Base-by-base conservation (phyloP, 2,329 filamentous ascomycete species). In the Diaporthe vexans region DNA sequence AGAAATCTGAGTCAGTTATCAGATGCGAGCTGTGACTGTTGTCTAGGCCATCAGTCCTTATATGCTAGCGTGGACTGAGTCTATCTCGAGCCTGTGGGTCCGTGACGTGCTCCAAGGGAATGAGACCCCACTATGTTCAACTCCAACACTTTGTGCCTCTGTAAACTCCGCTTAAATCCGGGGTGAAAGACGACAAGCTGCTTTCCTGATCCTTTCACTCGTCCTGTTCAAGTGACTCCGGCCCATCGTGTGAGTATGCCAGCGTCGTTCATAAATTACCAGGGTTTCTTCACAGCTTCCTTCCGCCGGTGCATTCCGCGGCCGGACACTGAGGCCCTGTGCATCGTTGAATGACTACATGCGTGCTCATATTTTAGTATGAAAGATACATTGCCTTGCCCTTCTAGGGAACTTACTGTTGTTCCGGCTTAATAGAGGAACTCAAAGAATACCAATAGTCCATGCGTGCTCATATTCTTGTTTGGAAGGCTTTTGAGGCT, bases 11-110 rank as follows among this genome's bases (percentile, higher is more conserved):
- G n/a, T 8, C 0, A 2, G 10, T 51, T n/a, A n/a, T n/a, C n/a
- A n/a, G 11, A 21, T 19, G 33, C 26, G 11, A 67, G 43, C 8
- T 37, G 3, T 21, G 43, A 52, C 10, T 15, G 21, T 17, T 35
- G 61, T 67, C 19, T 7, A 21, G 21, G 11, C 21, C 13, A 15
- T 15, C n/a, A n/a, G n/a, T n/a, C n/a, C n/a, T n/a, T n/a, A 51
- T 65, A 10, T 37, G 13, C 37, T 37, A 11, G 37, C 13, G 37
- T 33, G 29, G 15, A 37, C 13, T 37, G 63, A 67, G 29, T 24
- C 24, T 24, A 52, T 52, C 46, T 67, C n/a, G 29, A 52, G 21
- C 7, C 8, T 40, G 29, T 67, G 63, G 63, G 63, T 52, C 63
- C 8, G 46, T 67, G 46, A 52, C 63, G 46, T 67, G 21, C 19